Evolutionary conservation across 257 asterid species (phyloP).

Genomic region (Petunia axillaris): DNA sequence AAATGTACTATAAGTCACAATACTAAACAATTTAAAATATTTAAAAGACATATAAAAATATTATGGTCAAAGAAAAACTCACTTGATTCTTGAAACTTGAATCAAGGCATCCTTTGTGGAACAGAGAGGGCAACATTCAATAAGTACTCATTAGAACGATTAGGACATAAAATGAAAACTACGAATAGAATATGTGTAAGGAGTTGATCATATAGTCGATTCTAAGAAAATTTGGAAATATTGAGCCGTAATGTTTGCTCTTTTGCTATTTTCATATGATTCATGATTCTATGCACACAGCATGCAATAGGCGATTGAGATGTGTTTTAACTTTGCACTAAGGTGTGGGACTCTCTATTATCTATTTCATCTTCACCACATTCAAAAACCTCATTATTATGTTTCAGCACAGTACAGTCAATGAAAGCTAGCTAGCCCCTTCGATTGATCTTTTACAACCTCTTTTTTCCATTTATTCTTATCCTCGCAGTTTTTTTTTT

Average conservation of each 20-base stretch:
- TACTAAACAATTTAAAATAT: too few relatives aligned
- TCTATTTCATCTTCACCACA: constrained; percentile 23
- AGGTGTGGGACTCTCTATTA: constrained; percentile 29
- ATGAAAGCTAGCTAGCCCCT: constrained; percentile 50
- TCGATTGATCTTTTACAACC: constrained; percentile 29
- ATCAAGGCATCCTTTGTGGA: too few relatives aligned
- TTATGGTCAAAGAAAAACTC: too few relatives aligned
- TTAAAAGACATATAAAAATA: too few relatives aligned
- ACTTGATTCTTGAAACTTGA: too few relatives aligned
- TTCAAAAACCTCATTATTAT: constrained; percentile 41
- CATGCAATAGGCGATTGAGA: constrained; percentile 16
- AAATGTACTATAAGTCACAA: too few relatives aligned
- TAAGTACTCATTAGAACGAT: neutral
- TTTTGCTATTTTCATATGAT: neutral
- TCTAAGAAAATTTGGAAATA: neutral
- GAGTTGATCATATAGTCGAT: neutral
- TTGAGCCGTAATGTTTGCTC: neutral
- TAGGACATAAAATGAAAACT: neutral
- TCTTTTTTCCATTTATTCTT: constrained; percentile 23
- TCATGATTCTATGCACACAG: constrained; percentile 19
- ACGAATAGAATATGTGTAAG: neutral
- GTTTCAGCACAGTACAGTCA: constrained; percentile 45
- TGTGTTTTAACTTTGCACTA: constrained; percentile 4
- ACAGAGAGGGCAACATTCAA: neutral
- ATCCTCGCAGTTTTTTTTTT: neutral